Evolutionary conservation across 345 rosid genomes (phyloP).

Genomic region (Rhizophora apiculata): DNA sequence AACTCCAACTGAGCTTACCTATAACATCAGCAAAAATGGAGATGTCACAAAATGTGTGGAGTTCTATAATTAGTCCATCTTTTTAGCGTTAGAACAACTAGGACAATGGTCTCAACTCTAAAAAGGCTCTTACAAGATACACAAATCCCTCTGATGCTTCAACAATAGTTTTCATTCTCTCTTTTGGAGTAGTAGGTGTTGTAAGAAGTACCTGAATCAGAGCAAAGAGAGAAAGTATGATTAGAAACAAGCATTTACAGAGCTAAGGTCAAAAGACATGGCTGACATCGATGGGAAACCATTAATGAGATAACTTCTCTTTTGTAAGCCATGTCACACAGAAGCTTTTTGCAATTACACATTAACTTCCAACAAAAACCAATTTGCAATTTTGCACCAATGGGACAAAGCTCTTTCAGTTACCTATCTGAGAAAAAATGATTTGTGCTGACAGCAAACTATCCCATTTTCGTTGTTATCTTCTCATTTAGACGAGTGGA

Average conservation of each 20-base stretch:
- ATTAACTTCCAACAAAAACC: no score
- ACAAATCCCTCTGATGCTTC: conserved; percentile 85
- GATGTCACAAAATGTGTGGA: background rate
- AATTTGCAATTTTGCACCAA: no score
- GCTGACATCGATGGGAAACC: background rate
- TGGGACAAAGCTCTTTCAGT: no score
- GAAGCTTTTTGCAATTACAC: background rate
- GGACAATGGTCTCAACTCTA: background rate
- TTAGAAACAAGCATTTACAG: background rate
- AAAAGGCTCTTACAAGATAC: conserved; percentile 60
- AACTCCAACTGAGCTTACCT: conserved; percentile 90
- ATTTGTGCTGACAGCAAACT: no score
- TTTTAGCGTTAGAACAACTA: conserved; percentile 1
- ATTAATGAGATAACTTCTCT: background rate
- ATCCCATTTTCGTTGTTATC: no score
- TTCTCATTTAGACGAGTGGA: no score
- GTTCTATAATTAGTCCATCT: background rate
- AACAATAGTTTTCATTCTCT: conserved; percentile 75
- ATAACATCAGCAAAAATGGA: conserved; percentile 16
- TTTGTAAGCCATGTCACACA: background rate
- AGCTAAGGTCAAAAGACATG: background rate
- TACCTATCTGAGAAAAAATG: no score
- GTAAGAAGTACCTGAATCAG: conserved; percentile 65
- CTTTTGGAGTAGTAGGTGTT: conserved; percentile 73
- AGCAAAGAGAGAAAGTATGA: background rate